Evolutionary conservation across 805 yeast species (phyloP), one percentile per base, ranked within the genome.

Genomic region (Myxozyma neotropica): DNA sequence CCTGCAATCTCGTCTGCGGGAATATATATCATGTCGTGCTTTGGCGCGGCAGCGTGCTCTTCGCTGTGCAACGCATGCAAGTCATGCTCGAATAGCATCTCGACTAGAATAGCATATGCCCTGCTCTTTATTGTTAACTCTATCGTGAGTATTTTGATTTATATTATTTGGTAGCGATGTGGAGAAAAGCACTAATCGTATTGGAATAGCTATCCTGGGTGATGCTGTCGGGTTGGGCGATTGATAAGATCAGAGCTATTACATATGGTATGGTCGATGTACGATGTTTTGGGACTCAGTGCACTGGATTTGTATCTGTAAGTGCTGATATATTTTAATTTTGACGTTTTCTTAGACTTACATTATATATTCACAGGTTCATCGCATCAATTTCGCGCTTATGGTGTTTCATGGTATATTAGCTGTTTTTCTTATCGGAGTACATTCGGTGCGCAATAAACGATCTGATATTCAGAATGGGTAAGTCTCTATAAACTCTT

Each of bases 241-340:
- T 87, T 19, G 79, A 83, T 59, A 83, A 88, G 74, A 83, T 94
- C 7, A 94, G 87, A 61, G 81, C 80, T 59, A 78, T 90, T 6
- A 80, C 89, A 0, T 81, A 85, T 74, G 90, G 89, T 13, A 78
- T 81, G 59, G 82, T 88, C 69, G 86, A 85, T 67, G 80, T 80
- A 63, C 84, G 82, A 43, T 93, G 99, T 27, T 84, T 85, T 45
- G 96, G 94, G 13, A 83, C 83, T 23, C 87, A 88, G 57, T 88
- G 88, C 67, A 91, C 96, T 73, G 96, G 97, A 48, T 94, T 93
- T 73, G 89, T 90, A 15, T 92, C 96, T 3, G 97, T 94, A n/a
- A 10, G 63, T 54, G 10, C 27, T 7, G n/a, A 7, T 19, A 24
- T 21, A 24, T 4, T 17, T 17, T 13, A 7, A 13, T 27, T 27